Evolutionary conservation across 108 stramenopile species (phyloP).

Genomic region (Aurantiochytrium sp.): DNA sequence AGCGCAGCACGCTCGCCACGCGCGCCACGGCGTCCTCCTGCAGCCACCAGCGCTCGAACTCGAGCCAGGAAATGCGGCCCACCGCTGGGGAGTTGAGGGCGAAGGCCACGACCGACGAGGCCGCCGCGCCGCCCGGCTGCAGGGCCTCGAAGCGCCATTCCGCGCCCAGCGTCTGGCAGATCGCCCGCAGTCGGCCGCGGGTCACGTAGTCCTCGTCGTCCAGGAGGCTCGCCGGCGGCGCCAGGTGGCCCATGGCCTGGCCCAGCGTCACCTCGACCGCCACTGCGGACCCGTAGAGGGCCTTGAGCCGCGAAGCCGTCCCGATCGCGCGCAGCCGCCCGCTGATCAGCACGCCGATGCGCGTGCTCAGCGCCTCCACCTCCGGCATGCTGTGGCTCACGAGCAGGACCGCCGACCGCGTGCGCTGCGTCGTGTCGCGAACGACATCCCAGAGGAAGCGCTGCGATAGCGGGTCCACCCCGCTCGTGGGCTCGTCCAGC

Average conservation of each 20-base stretch:
- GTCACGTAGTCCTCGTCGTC: neutral
- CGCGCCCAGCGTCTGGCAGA: neutral
- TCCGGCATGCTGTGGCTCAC: conserved; percentile 8
- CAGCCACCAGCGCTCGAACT: conserved; percentile 17
- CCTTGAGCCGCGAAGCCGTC: neutral
- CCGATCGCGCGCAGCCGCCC: neutral
- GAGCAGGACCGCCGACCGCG: neutral
- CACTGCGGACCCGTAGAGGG: neutral
- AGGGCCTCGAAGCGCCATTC: neutral
- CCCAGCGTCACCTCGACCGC: neutral
- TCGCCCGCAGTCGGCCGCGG: neutral
- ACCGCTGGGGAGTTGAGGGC: neutral
- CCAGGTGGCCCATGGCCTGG: neutral
- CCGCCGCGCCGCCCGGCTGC: neutral
- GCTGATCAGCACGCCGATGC: neutral
- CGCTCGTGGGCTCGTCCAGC: conserved; percentile 62
- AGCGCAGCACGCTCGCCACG: neutral
- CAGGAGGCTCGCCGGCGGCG: neutral
- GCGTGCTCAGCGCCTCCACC: neutral
- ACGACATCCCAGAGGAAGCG: conserved; percentile 52
- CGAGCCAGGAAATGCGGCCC: neutral
- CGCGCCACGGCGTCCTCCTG: neutral
- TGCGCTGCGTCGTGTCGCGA: neutral
- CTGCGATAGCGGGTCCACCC: conserved; percentile 64
- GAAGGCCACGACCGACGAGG: neutral